Base-by-base conservation (phyloP, 441 rosid species). In the Theobroma grandiflorum region DNA sequence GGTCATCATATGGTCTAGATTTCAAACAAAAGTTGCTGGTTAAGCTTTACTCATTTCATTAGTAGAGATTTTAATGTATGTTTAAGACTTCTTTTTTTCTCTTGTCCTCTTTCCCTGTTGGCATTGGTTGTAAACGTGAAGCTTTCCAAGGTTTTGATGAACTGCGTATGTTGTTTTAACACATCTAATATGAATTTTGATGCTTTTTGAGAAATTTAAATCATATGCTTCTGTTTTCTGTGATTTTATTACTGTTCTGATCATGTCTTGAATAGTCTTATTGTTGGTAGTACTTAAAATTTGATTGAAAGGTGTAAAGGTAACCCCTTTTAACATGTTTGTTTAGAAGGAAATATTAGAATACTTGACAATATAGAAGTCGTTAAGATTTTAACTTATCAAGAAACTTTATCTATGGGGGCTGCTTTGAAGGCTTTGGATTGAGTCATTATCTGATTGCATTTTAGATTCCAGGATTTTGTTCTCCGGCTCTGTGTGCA, bases 341-440 rank as follows among this genome's bases (percentile, higher is more conserved):
- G 76, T 67, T 33, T 9, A 66, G 43, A 37, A 8, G 67, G 38
- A 62, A 42, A 43, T 47, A 68, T 58, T 35, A 37, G 63, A 71
- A 53, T 80, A 72, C 52, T 74, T 55, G 75, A 64, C 14, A n/a
- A 22, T 65, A 40, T 8, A 71, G 82, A 62, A 62, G 52, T 72
- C 65, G 53, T 62, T 72, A 74, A 64, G 53, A 69, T 31, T 57
- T 49, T 38, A 37, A 47, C 42, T 72, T 78, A 15, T 65, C 49
- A 65, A 20, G 42, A 61, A 58, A 22, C 66, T 64, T 71, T 63
- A 61, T 55, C 20, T 16, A 3, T 59, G 35, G 45, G 15, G 38
- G 10, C 33, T 40, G 57, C 12, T 80, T 22, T 33, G 71, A 68
- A 71, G 53, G 67, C 66, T 61, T 78, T 55, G 77, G 61, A 81